These are phyloP conservation scores for Aethionema arabicum DNA, from an alignment of 345 rosid species.

Conservation along the genomic window DNA sequence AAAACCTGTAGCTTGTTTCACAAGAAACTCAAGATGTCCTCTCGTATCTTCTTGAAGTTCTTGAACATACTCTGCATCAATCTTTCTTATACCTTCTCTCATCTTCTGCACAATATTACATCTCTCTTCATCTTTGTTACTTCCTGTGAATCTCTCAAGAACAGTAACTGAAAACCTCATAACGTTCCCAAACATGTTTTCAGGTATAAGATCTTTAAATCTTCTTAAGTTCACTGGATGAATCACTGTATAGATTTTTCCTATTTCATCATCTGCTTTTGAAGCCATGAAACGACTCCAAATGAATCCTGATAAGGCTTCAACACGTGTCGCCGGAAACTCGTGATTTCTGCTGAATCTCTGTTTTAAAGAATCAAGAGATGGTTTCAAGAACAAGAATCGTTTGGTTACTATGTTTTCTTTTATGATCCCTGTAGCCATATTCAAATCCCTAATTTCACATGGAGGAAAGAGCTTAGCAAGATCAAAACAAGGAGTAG, in stretches of 20 bases:
- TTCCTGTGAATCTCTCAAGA: background rate
- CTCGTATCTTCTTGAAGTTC: conserved; percentile 24
- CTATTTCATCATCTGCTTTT: conserved; percentile 1
- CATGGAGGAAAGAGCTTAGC: conserved; percentile 44
- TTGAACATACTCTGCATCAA: conserved; percentile 25
- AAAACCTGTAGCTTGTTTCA: background rate
- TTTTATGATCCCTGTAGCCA: conserved; percentile 22
- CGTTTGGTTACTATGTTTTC: conserved; percentile 34
- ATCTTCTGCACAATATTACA: conserved; percentile 21
- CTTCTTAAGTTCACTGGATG: conserved; percentile 39
- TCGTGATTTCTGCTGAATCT: conserved; percentile 23
- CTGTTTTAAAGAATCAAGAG: conserved; percentile 34
- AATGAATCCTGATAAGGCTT: conserved; percentile 45
- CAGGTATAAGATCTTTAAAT: conserved; percentile 32
- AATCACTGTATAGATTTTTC: conserved; percentile 13
- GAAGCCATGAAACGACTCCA: conserved; percentile 48
- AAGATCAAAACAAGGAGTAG: conserved; percentile 29
- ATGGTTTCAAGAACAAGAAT: conserved; percentile 37
- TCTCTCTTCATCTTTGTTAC: background rate
- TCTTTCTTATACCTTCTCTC: conserved; percentile 23
- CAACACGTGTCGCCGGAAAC: conserved; percentile 37
- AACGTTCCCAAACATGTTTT: conserved; percentile 37
- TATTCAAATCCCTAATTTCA: conserved; percentile 13
- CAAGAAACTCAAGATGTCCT: conserved; percentile 13
- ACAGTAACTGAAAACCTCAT: background rate